Percentiles rank a stretch among this genome's conserved stretches.
Evolutionary conservation across 164 flowering plant genomes (phyloP).

Genomic region (Chloranthus sessilifolius): DNA sequence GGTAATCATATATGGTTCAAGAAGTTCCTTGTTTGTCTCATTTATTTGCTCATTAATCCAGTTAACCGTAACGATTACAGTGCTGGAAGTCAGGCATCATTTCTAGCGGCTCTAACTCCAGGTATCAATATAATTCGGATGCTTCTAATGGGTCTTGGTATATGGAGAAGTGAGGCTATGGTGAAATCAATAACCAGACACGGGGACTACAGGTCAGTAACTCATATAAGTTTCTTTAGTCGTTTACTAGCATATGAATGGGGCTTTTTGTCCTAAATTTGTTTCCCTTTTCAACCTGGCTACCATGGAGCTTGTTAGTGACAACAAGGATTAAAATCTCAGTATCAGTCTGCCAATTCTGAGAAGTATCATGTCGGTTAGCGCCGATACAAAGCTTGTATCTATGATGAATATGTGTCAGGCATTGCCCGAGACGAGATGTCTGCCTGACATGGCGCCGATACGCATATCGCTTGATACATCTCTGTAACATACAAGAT

Average conservation of each 20-base stretch:
- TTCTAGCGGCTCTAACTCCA: conserved; percentile 65
- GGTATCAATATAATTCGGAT: conserved; percentile 69
- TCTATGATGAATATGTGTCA: no score
- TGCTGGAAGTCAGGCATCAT: conserved; percentile 49
- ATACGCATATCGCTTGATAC: no score
- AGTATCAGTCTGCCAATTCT: no score
- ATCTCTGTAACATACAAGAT: no score
- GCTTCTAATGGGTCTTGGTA: conserved; percentile 77
- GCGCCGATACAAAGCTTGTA: no score
- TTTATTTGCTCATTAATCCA: conserved; percentile 8
- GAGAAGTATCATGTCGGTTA: no score
- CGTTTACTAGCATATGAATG: background rate
- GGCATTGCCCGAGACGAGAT: no score
- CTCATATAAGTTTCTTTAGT: background rate
- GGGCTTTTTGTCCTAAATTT: background rate
- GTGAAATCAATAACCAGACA: conserved; percentile 92
- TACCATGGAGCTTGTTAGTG: background rate
- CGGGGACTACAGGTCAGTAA: conserved; percentile 71
- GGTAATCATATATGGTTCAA: conserved; percentile 36
- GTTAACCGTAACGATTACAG: conserved; percentile 30
- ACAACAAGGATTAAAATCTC: background rate
- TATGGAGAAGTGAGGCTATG: conserved; percentile 72
- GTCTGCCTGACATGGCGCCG: no score
- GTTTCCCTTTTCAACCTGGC: background rate
- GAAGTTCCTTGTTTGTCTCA: background rate